phyloP scores from a whole-genome alignment of 2,329 filamentous ascomycete species.

The Beauveria sp. region DNA sequence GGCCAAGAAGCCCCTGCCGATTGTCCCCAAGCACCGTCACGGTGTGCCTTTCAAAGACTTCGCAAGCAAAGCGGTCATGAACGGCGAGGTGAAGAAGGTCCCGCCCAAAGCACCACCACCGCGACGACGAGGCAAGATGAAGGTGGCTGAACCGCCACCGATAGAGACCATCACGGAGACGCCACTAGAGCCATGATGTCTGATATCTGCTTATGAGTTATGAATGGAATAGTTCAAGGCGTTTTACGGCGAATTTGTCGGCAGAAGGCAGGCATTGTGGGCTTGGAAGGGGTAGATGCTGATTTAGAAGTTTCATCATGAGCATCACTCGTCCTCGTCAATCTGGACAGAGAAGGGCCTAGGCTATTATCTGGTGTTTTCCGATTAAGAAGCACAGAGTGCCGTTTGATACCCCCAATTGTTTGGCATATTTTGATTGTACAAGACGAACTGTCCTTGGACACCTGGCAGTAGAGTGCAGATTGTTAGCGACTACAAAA shows the following conservation, averaged over 20 bases:
- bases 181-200: constrained; percentile 13
- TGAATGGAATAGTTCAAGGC: background rate
- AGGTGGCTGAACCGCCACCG: constrained; percentile 24
- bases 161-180: constrained; percentile 21
- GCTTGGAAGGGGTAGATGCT: background rate
- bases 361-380: background rate
- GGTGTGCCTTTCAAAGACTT: constrained; percentile 36
- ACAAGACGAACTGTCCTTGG: background rate
- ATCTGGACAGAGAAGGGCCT: background rate
- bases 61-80: constrained; percentile 22
- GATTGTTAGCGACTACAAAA: background rate
- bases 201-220: background rate
- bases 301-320: background rate
- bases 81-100: constrained; percentile 30
- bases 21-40: constrained; percentile 49
- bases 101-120: constrained; percentile 41
- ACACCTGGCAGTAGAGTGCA: background rate
- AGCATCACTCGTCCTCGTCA: background rate
- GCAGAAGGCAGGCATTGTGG: background rate
- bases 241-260: background rate
- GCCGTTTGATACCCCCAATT: constrained; percentile 4
- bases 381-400: background rate
- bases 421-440: background rate
- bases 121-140: constrained; percentile 36
- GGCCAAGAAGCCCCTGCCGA: constrained; percentile 43